A percentile compares a stretch with the other conserved stretches of the same genome.
These are phyloP conservation scores for Dendrobium nobile DNA, from an alignment of 106 monocot species.

Conservation along the genomic window DNA sequence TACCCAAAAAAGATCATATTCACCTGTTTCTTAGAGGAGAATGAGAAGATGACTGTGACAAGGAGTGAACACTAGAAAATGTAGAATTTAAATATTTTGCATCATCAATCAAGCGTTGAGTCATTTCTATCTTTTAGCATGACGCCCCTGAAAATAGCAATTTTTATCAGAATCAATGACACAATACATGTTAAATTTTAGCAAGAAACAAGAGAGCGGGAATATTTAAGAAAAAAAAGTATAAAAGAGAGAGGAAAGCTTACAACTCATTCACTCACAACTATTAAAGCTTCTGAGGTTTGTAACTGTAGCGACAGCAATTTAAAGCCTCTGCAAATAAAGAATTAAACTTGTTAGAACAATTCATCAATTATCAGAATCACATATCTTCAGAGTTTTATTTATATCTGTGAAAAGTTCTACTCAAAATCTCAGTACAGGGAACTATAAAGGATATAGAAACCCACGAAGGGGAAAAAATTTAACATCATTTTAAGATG, in stretches of 20 bases:
- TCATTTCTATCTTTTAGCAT: conserved; percentile 7
- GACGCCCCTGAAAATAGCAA: background rate
- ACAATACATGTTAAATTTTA: background rate
- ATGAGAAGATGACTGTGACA: conserved; percentile 1
- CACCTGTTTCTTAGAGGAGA: background rate
- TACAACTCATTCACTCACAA: background rate
- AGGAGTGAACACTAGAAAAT: background rate
- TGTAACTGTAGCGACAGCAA: background rate
- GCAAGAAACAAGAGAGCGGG: background rate
- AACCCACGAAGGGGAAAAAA: background rate
- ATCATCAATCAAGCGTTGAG: conserved; percentile 8
- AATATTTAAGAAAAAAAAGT: background rate
- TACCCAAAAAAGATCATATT: background rate
- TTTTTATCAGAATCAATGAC: background rate
- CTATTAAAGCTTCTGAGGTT: background rate
- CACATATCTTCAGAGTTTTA: background rate
- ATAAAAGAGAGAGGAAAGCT: background rate
- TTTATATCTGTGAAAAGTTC: background rate
- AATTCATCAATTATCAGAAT: background rate
- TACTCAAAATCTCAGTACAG: background rate
- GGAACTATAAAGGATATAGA: background rate
- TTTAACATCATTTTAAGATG: background rate
- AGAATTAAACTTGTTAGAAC: background rate
- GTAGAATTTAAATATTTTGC: conserved; percentile 4
- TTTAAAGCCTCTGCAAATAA: background rate